Evolutionary conservation across 1,284 basidiomycete species (phyloP).

Genomic region (Ceratobasidium sp.): DNA sequence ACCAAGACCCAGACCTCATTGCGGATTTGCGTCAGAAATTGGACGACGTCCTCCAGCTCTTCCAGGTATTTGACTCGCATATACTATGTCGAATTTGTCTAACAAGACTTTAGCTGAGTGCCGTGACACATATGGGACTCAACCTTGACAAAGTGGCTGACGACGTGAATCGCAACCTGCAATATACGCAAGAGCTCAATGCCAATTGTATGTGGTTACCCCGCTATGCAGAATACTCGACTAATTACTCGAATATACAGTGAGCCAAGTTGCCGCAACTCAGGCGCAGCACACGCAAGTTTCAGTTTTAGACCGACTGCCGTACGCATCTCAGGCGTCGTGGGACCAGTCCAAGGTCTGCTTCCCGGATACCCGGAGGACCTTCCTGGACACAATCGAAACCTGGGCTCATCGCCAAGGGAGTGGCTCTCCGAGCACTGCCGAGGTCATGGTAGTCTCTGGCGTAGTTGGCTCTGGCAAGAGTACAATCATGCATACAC

Average conservation of each 20-base stretch:
- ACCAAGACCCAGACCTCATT: not conserved
- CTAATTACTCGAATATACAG: not conserved
- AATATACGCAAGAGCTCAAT: not conserved
- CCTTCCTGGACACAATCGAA: not conserved
- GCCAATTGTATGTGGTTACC: not conserved
- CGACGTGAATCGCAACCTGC: not conserved
- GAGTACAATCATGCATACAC: slow-evolving; percentile 51
- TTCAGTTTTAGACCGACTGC: not conserved
- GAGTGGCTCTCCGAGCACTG: not conserved
- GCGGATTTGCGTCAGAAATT: not conserved
- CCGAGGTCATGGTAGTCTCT: slow-evolving; percentile 2
- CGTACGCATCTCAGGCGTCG: not conserved
- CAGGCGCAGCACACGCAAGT: not conserved
- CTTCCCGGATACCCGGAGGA: not conserved
- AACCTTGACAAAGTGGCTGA: not conserved
- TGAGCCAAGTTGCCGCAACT: not conserved
- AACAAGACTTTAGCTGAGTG: not conserved
- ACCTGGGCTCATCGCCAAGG: not conserved
- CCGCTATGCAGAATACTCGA: not conserved
- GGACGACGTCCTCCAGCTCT: not conserved
- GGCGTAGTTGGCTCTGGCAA: slow-evolving; percentile 50
- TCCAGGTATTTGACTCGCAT: not conserved
- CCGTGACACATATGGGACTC: not conserved
- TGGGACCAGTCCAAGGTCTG: not conserved
- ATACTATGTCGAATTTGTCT: not conserved